Evolutionary conservation across 805 yeast genomes (phyloP).

Genomic region (Cyberlindnera americana): DNA sequence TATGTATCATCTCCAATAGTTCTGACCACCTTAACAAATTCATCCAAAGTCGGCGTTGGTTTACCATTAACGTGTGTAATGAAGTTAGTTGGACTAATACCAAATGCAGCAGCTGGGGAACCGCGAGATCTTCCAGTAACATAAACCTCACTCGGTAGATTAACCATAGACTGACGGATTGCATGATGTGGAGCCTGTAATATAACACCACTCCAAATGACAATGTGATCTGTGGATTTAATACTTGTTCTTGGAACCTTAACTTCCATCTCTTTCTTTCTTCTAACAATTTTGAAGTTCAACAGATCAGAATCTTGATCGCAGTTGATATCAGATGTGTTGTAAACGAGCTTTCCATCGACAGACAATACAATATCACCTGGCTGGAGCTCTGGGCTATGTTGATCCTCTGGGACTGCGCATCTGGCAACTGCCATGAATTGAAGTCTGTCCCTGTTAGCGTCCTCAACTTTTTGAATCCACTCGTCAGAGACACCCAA

Average conservation of each 20-base stretch:
- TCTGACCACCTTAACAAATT: constrained; percentile 64
- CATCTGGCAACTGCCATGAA: constrained; percentile 69
- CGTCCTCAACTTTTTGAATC: constrained; percentile 65
- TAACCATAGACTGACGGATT: constrained; percentile 76
- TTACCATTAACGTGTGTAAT: constrained; percentile 84
- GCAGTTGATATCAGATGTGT: constrained; percentile 50
- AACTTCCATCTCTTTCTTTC: constrained; percentile 58
- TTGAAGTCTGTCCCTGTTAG: constrained; percentile 63
- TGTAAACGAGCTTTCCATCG: constrained; percentile 59
- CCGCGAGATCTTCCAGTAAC: constrained; percentile 72
- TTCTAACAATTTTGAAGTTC: constrained; percentile 66
- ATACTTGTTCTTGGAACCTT: constrained; percentile 64
- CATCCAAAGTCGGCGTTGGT: constrained; percentile 65
- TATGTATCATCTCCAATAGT: constrained; percentile 75
- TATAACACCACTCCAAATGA: constrained; percentile 80
- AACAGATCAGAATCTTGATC: constrained; percentile 41
- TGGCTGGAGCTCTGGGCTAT: constrained; percentile 33
- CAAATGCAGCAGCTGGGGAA: constrained; percentile 83
- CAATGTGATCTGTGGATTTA: constrained; percentile 59
- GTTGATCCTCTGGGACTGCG: constrained; percentile 43
- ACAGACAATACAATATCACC: constrained; percentile 80
- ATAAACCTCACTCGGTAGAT: constrained; percentile 80
- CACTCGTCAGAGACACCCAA: constrained; percentile 86
- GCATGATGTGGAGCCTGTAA: constrained; percentile 91
- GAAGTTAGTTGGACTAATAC: constrained; percentile 74